A percentile compares a stretch with the other conserved stretches of the same genome.
These are phyloP conservation scores for Claviceps cyperi DNA, from an alignment of 2,329 filamentous ascomycete genomes.

Conservation along the genomic window DNA sequence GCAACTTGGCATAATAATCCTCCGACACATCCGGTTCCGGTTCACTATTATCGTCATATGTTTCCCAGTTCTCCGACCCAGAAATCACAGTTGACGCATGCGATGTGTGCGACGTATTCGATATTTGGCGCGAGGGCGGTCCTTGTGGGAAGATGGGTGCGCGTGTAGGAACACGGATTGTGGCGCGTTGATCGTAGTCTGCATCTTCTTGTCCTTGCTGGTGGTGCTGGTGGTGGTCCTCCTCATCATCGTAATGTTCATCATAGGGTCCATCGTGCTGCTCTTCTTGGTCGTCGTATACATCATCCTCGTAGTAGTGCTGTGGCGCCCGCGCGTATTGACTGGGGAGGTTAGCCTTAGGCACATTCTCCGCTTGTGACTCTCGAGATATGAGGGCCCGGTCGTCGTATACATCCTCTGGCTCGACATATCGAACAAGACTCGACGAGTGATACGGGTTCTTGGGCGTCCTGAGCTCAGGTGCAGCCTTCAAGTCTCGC, in stretches of 20 bases:
- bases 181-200: no score
- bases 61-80: constrained; percentile 95
- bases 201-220: constrained; percentile 10
- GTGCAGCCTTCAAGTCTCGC: constrained; percentile 53
- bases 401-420: constrained; percentile 82
- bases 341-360: constrained; percentile 26
- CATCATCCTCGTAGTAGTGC: constrained; percentile 19
- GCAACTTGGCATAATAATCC: constrained; percentile 65
- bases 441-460: constrained; percentile 38
- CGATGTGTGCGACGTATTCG: constrained; percentile 33
- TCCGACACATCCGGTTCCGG: constrained; percentile 63
- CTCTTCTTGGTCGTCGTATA: constrained; percentile 13
- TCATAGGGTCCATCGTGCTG: constrained; percentile 16
- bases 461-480: constrained; percentile 35
- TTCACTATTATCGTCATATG: constrained; percentile 74
- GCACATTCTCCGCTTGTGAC: constrained; percentile 13
- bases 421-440: constrained; percentile 46
- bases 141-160: constrained; percentile 23
- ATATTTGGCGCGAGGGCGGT: constrained; percentile 46
- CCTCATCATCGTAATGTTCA: constrained; percentile 19
- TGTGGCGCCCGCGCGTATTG: constrained; percentile 16
- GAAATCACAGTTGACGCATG: constrained; percentile 62
- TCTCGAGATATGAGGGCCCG: constrained; percentile 19
- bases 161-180: constrained; percentile 4
- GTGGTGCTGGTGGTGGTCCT: constrained; percentile 19